A percentile compares a stretch with the other conserved stretches of the same genome.
Conservation (phyloP, 805 yeast species). For the Candida sakaeoensis region DNA sequence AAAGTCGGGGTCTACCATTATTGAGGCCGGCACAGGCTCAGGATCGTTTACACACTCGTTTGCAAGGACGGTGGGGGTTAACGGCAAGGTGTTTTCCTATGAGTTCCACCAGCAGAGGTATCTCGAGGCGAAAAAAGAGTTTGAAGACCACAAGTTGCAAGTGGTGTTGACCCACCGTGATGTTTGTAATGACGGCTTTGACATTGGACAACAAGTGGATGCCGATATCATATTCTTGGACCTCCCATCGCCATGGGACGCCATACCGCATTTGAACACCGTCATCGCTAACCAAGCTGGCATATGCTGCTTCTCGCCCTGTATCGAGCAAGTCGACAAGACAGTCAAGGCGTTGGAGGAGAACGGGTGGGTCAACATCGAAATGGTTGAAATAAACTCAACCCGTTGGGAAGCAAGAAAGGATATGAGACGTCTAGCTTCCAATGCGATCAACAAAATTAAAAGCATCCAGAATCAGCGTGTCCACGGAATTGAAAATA, state of each 20-base stretch:
- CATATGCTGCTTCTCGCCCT: slow-evolving; percentile 95
- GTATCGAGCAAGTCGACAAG: slow-evolving; percentile 93
- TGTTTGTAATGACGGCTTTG: slow-evolving; percentile 86
- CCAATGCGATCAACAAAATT: slow-evolving; percentile 72
- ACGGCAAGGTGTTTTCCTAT: slow-evolving; percentile 72
- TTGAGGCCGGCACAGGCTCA: slow-evolving; percentile 98
- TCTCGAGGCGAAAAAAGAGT: slow-evolving; percentile 73
- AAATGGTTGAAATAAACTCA: slow-evolving; percentile 88
- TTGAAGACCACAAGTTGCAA: slow-evolving; percentile 67
- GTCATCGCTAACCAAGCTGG: slow-evolving; percentile 63
- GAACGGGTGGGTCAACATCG: slow-evolving; percentile 80
- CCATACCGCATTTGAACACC: slow-evolving; percentile 66
- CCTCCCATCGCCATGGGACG: slow-evolving; percentile 96
- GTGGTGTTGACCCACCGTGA: slow-evolving; percentile 84
- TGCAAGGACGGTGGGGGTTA: slow-evolving; percentile 65
- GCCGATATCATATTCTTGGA: slow-evolving; percentile 84
- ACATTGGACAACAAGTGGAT: slow-evolving; percentile 42
- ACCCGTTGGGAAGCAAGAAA: slow-evolving; percentile 86
- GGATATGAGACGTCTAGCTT: slow-evolving; percentile 77
- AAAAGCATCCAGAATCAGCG: slow-evolving; percentile 73
- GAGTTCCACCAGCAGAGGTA: slow-evolving; percentile 90
- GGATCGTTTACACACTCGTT: slow-evolving; percentile 94
- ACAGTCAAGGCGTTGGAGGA: slow-evolving; percentile 72
- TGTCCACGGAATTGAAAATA: slow-evolving; percentile 58
- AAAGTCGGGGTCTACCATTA: slow-evolving; percentile 69